phyloP scores from a whole-genome alignment of 805 yeast genomes.

The Hanseniaspora valbyensis region DNA sequence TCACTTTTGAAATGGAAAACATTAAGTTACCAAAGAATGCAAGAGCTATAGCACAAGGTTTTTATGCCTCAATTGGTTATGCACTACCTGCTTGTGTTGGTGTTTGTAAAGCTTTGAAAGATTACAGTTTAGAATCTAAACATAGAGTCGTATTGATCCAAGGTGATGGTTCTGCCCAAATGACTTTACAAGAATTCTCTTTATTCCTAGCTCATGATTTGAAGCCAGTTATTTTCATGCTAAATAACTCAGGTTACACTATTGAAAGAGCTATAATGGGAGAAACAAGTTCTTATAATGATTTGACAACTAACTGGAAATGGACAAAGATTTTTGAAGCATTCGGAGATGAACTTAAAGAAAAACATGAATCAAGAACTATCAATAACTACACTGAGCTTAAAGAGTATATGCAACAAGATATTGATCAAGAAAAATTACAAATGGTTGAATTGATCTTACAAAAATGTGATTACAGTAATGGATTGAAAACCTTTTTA shows the following conservation, averaged over 20 bases:
- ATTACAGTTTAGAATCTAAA: conserved; percentile 28
- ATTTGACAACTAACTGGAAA: conserved; percentile 69
- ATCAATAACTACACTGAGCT: conserved; percentile 35
- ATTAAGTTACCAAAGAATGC: conserved; percentile 46
- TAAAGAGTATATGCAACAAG: conserved; percentile 27
- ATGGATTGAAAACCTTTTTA: conserved; percentile 37
- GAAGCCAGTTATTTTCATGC: conserved; percentile 57
- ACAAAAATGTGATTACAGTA: conserved; percentile 52
- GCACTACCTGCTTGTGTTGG: conserved; percentile 84
- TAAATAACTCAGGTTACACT: conserved; percentile 83
- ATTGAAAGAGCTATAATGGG: conserved; percentile 83
- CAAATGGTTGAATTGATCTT: conserved; percentile 51
- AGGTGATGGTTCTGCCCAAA: conserved; percentile 93
- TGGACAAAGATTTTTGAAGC: conserved; percentile 60
- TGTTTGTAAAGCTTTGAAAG: conserved; percentile 60
- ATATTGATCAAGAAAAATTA: conserved; percentile 30
- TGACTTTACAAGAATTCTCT: conserved; percentile 80
- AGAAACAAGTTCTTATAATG: conserved; percentile 64
- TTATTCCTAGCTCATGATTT: conserved; percentile 49
- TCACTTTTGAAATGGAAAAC: conserved; percentile 67
- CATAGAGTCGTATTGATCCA: conserved; percentile 61
- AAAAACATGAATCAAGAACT: conserved; percentile 26
- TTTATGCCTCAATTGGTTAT: conserved; percentile 78
- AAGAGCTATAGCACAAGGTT: conserved; percentile 51
- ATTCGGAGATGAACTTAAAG: conserved; percentile 44